These are phyloP conservation scores for Lasiodiplodia hormozganensis DNA, from an alignment of 2,329 filamentous ascomycete species.

Conservation along the genomic window DNA sequence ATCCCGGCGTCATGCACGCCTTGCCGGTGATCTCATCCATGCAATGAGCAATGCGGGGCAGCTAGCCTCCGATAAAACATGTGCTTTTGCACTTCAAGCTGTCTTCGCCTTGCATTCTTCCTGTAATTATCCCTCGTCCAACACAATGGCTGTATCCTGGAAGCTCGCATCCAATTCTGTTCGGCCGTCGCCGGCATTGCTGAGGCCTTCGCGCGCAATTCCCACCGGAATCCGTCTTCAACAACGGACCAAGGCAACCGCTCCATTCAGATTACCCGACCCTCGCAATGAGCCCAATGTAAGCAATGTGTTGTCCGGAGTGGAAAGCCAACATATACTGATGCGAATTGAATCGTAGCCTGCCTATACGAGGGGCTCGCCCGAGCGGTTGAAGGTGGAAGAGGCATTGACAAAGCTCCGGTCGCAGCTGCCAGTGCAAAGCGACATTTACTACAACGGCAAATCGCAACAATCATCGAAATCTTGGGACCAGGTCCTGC, in stretches of 20 bases:
- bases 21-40: slow-evolving; percentile 11
- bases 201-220: neutral
- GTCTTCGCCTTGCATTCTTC: neutral
- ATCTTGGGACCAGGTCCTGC: slow-evolving; percentile 39
- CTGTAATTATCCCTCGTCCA: neutral
- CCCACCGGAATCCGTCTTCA: slow-evolving; percentile 30
- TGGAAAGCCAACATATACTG: neutral
- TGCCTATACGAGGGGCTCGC: slow-evolving; percentile 39
- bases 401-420: slow-evolving; percentile 37
- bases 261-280: slow-evolving; percentile 40
- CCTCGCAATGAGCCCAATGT: slow-evolving; percentile 40
- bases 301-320: neutral
- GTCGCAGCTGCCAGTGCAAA: slow-evolving; percentile 38
- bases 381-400: slow-evolving; percentile 38
- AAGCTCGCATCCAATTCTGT: slow-evolving; percentile 32
- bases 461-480: slow-evolving; percentile 36
- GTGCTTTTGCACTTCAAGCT: neutral
- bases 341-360: slow-evolving; percentile 27
- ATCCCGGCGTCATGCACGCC: neutral
- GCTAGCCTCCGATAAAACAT: slow-evolving; percentile 9
- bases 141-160: slow-evolving; percentile 32
- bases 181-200: slow-evolving; percentile 26
- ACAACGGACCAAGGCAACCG: slow-evolving; percentile 38
- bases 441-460: slow-evolving; percentile 39
- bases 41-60: neutral